phyloP scores from a whole-genome alignment of 2,329 filamentous ascomycete species.

The Pseudocercospora musae region DNA sequence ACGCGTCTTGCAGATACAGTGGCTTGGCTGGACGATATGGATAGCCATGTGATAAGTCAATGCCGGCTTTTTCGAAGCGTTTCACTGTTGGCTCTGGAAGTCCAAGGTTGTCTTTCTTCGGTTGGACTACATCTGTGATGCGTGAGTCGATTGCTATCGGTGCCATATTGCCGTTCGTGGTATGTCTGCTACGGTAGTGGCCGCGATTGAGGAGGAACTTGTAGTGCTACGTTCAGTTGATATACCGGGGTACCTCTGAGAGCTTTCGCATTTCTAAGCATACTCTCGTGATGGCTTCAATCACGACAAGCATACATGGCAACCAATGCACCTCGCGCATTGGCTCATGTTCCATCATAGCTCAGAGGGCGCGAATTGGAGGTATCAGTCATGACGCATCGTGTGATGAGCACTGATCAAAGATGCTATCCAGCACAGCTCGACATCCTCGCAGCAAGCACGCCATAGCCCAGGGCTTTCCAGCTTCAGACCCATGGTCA shows the following conservation, averaged over 20 bases:
- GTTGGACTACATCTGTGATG: slow-evolving; percentile 62
- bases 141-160: slow-evolving; percentile 21
- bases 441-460: background rate
- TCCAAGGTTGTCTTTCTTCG: slow-evolving; percentile 61
- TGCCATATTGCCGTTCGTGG: slow-evolving; percentile 16
- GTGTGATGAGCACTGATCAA: background rate
- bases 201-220: background rate
- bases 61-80: slow-evolving; percentile 64
- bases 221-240: too few species aligned
- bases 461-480: background rate
- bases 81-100: slow-evolving; percentile 57
- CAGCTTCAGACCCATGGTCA: background rate
- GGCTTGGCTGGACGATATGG: slow-evolving; percentile 67
- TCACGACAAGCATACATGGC: background rate
- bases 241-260: background rate
- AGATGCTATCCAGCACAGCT: background rate
- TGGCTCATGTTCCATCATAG: background rate
- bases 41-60: slow-evolving; percentile 68
- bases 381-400: background rate
- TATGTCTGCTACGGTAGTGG: background rate
- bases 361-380: background rate
- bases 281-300: background rate
- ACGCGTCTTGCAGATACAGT: slow-evolving; percentile 67
- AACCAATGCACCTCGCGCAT: background rate
- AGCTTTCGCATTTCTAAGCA: background rate